Conservation (phyloP, 2,329 filamentous ascomycete genomes). For the Grosmannia clavigera region DNA sequence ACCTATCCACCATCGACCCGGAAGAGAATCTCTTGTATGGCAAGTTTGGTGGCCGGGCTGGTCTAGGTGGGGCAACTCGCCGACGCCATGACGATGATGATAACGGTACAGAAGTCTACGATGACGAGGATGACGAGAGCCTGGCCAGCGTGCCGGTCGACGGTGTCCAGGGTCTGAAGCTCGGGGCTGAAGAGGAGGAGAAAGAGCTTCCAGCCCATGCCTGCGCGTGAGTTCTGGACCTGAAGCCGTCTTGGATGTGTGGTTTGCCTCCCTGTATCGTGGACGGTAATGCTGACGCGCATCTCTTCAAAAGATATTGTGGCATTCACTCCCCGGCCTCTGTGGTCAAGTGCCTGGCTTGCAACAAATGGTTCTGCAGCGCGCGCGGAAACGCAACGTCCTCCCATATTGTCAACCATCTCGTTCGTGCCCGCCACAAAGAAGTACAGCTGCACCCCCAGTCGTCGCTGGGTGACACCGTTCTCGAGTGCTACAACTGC, state of each 20-base stretch:
- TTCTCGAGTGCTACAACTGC: slow-evolving; percentile 97
- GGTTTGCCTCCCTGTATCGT: neutral
- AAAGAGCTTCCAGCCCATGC: slow-evolving; percentile 88
- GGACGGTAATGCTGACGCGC: neutral
- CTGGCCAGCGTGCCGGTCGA: slow-evolving; percentile 72
- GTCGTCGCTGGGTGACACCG: slow-evolving; percentile 87
- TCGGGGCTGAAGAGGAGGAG: slow-evolving; percentile 59
- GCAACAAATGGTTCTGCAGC: slow-evolving; percentile 98
- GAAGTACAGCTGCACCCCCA: slow-evolving; percentile 94
- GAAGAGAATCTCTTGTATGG: slow-evolving; percentile 75
- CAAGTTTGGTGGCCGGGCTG: slow-evolving; percentile 47
- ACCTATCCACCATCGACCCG: slow-evolving; percentile 54
- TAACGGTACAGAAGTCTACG: slow-evolving; percentile 70
- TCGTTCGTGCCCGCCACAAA: slow-evolving; percentile 94
- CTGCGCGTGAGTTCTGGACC: slow-evolving; percentile 62
- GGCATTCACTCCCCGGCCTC: slow-evolving; percentile 92
- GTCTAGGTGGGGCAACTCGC: slow-evolving; percentile 29
- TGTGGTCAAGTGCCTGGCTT: slow-evolving; percentile 91
- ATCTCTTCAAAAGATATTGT: slow-evolving; percentile 55
- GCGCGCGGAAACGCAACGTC: slow-evolving; percentile 92
- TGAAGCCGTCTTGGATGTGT: neutral
- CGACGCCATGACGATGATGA: slow-evolving; percentile 78
- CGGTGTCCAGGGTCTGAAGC: slow-evolving; percentile 52
- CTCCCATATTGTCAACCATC: slow-evolving; percentile 95
- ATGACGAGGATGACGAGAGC: slow-evolving; percentile 68